Percentiles rank a stretch among this genome's conserved stretches.
Evolutionary conservation across 345 rosid species (phyloP).

Genomic region (Excoecaria cochinchinensis): DNA sequence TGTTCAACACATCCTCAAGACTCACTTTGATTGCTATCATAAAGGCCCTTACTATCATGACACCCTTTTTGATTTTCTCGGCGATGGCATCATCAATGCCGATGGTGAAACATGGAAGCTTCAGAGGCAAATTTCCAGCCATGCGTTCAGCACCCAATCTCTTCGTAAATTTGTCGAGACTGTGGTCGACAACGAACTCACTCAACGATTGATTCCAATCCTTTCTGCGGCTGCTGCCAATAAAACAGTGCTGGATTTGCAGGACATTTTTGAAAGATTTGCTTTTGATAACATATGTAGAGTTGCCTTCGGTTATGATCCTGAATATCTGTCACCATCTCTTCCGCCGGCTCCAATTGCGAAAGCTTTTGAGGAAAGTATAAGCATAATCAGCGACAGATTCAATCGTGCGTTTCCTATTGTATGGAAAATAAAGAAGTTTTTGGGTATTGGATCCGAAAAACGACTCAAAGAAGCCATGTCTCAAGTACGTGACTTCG

Average conservation of each 20-base stretch:
- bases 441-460: constrained; percentile 50
- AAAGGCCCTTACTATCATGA: constrained; percentile 40
- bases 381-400: constrained; percentile 37
- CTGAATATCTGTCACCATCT: constrained; percentile 47
- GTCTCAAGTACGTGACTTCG: constrained; percentile 44
- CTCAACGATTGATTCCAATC: constrained; percentile 53
- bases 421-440: constrained; percentile 46
- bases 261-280: constrained; percentile 62
- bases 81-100: constrained; percentile 67
- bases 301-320: constrained; percentile 70
- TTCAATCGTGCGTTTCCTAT: constrained; percentile 28
- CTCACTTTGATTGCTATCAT: constrained; percentile 40
- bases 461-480: constrained; percentile 37
- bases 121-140: constrained; percentile 72
- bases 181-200: constrained; percentile 54
- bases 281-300: constrained; percentile 70
- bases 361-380: constrained; percentile 47
- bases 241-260: constrained; percentile 41
- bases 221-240: constrained; percentile 37
- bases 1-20: constrained; percentile 63
- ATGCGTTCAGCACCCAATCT: constrained; percentile 67
- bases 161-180: constrained; percentile 58
- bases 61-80: constrained; percentile 54
- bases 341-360: constrained; percentile 43
- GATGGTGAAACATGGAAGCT: constrained; percentile 65